A percentile compares a stretch with the other conserved stretches of the same genome.
Conservation (phyloP, 345 rosid species). For the Trapa incisa region DNA sequence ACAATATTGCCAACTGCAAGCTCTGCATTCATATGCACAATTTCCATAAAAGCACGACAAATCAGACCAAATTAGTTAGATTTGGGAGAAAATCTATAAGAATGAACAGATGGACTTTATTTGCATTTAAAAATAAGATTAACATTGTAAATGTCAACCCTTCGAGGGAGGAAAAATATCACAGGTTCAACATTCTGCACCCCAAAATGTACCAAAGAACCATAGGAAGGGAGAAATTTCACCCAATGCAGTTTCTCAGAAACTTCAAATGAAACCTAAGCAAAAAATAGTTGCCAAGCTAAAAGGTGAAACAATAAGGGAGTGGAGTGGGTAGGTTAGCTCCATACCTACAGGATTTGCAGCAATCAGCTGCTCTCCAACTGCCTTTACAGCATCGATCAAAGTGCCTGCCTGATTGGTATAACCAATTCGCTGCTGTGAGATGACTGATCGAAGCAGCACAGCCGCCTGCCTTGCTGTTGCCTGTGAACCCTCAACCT, state of each 20-base stretch:
- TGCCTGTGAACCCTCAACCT: conserved; percentile 94
- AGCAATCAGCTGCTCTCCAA: conserved; percentile 70
- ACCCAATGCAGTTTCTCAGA: neutral
- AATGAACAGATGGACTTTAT: neutral
- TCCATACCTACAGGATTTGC: conserved; percentile 85
- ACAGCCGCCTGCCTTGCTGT: conserved; percentile 80
- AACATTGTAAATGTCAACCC: too few relatives aligned
- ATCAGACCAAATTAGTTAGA: neutral
- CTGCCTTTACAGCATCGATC: conserved; percentile 67
- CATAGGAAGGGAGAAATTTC: too few relatives aligned
- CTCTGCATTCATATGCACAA: conserved; percentile 43
- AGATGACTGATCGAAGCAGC: conserved; percentile 76
- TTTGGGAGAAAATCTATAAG: neutral
- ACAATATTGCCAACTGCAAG: conserved; percentile 96
- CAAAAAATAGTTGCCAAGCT: neutral
- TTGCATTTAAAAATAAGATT: neutral
- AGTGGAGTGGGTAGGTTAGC: neutral
- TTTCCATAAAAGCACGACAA: neutral
- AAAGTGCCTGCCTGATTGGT: conserved; percentile 74
- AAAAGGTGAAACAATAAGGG: neutral
- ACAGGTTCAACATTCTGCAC: too few relatives aligned
- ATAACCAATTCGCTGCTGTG: conserved; percentile 74
- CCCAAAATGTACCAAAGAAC: too few relatives aligned
- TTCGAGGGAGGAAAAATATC: too few relatives aligned
- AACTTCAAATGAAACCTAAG: neutral